Conservation (phyloP, 805 yeast species). For the Pichia manshurica region DNA sequence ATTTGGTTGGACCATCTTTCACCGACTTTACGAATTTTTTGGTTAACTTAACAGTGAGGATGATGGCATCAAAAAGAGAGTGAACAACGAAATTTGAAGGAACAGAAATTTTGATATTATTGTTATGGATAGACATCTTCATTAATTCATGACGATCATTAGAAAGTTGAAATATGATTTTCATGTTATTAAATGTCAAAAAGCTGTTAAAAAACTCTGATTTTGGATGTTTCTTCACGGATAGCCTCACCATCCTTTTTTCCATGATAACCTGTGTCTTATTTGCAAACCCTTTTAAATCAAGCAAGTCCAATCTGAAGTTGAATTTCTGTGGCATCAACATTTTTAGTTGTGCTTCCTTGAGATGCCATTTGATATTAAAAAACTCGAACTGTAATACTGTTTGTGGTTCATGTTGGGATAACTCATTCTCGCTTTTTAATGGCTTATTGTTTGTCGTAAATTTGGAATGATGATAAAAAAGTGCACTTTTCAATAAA, state of each 20-base stretch:
- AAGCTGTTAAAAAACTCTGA: slow-evolving; percentile 7
- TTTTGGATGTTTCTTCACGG: slow-evolving; percentile 9
- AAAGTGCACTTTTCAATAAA: slow-evolving; percentile 37
- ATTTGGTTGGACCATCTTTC: slow-evolving; percentile 19
- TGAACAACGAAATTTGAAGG: slow-evolving; percentile 75
- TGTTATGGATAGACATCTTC: slow-evolving; percentile 22
- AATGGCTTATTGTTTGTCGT: too few species aligned
- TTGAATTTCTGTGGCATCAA: slow-evolving; percentile 46
- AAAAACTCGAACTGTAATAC: neutral
- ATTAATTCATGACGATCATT: neutral
- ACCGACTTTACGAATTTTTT: slow-evolving; percentile 54
- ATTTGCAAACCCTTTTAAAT: slow-evolving; percentile 16
- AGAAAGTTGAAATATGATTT: slow-evolving; percentile 11
- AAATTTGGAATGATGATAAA: neutral
- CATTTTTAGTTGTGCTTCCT: slow-evolving; percentile 20
- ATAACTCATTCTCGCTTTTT: too few species aligned
- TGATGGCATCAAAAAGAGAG: slow-evolving; percentile 71
- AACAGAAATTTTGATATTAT: slow-evolving; percentile 44
- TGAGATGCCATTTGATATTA: slow-evolving; percentile 7
- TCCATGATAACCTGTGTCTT: slow-evolving; percentile 11
- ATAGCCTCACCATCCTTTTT: slow-evolving; percentile 9
- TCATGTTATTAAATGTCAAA: slow-evolving; percentile 11
- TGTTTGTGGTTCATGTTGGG: neutral
- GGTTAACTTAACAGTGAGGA: slow-evolving; percentile 60
- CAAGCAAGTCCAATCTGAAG: slow-evolving; percentile 40